Evolutionary conservation across 768 basidiomycete species (phyloP), one percentile per base, ranked within the genome.

Genomic region (Grammothele lineata): DNA sequence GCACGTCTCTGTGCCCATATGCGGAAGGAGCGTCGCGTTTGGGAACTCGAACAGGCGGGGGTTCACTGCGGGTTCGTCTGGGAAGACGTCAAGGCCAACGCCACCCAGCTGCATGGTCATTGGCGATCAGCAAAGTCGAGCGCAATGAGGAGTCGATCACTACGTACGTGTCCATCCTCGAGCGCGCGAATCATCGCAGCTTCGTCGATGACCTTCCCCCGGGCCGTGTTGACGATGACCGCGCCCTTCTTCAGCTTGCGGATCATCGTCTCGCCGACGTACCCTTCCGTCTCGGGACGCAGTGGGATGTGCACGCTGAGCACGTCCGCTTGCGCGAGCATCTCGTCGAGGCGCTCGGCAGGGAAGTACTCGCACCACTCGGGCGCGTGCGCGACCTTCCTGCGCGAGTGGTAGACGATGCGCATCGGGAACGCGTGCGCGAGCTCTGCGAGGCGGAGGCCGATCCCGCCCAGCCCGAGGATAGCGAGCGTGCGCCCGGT

Each of bases 161-260:
- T 40, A 72, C 89, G 61, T 62, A 93, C 92, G 65, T 95, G 90
- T 10, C 91, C 91, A 55, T 85, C 84, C 59, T 91, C 83, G 42
- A 97, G 65, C 19, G 92, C 92, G 23, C 75, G 75, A 51, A 95
- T 87, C 71, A 97, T 72, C 4, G 90, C 93, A 5, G 77, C 80
- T 66, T 95, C 91, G 53, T 95, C 88, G 26, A 96, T 76, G 21
- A 95, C 81, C 59, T 87, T 93, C 10, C 93, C 93, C n/a, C 93
- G 70, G 18, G 92, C 90, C 2, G 91, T 93, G 65, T 93, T 93
- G 51, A 93, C 77, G 58, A 94, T 76, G 43, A 91, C 75, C 2
- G 81, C 75, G 4, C 87, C 87, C 36, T 76, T 79, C 69, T 87
- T 93, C 71, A 95, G 70, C 55, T 74, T 71, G 40, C 84, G 70